Evolutionary conservation across 2,329 filamentous ascomycete species (phyloP).

Genomic region (Aspergillus sp.): DNA sequence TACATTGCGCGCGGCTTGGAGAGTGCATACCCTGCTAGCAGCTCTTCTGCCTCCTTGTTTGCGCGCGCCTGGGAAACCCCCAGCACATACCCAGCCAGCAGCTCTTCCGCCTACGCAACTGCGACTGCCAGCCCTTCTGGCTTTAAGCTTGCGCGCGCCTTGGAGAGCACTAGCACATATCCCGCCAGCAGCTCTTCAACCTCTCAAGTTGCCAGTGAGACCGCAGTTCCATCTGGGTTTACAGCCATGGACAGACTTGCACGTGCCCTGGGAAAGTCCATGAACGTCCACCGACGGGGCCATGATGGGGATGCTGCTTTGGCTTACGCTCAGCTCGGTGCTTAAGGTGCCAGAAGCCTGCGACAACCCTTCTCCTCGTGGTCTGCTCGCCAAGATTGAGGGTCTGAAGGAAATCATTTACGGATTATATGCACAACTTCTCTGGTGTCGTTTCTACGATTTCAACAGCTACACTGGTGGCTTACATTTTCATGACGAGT

Average conservation of each 20-base stretch:
- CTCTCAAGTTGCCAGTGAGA: neutral
- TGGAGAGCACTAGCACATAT: no score
- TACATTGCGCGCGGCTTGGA: no score
- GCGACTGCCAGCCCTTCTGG: no score
- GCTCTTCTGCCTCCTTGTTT: no score
- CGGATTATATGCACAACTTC: neutral
- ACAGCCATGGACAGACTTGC: conserved; percentile 9
- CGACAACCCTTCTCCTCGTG: conserved; percentile 9
- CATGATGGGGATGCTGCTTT: neutral
- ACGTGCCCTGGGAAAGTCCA: conserved; percentile 4
- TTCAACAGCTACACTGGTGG: neutral
- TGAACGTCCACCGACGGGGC: neutral
- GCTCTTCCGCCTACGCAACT: no score
- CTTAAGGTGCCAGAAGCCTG: conserved; percentile 9
- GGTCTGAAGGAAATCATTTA: neutral
- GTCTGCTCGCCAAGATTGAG: conserved; percentile 12
- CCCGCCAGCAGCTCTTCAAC: neutral
- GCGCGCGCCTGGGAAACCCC: no score
- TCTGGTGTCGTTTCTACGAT: conserved; percentile 1
- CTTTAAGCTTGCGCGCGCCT: no score
- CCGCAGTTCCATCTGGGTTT: neutral
- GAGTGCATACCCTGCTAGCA: no score
- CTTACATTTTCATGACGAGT: neutral
- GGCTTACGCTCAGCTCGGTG: neutral
- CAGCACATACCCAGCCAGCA: no score